Evolutionary conservation across 345 rosid species (phyloP), one percentile per base, ranked within the genome.

Genomic region (Hypericum perforatum): DNA sequence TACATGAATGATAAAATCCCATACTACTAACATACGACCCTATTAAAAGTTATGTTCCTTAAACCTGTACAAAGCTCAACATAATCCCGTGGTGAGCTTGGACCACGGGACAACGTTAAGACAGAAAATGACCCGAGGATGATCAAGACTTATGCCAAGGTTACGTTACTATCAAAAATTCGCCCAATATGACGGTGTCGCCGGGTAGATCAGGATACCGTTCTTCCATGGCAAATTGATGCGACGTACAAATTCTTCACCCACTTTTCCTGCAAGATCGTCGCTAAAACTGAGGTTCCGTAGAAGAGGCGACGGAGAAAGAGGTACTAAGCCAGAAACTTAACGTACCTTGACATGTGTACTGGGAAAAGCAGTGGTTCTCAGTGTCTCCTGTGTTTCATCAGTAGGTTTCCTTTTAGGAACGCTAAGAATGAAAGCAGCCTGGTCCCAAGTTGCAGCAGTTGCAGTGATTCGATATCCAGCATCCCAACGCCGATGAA

Each of bases 361-460:
- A 15, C 68, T 58, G 10, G 68, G 68, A 52, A 58, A 58, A 22
- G 63, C 53, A 39, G 68, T 57, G 0, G 68, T 64, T 38, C 63
- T 56, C 47, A 64, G 46, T 16, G 58, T 57, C 58, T 64, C 68
- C 40, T 64, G 68, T 13, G 63, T 53, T 11, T 37, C 58, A 57
- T 64, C 68, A 39, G 12, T 38, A 12, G 53, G 38, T 57, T 57
- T 58, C 49, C 43, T 52, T 39, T 57, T 57, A 32, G 68, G 68
- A 22, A 47, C 48, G 32, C 68, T 64, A 39, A 64, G 63, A 37
- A 58, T 58, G 58, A 64, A 45, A 4, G 58, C 68, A 39, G 68
- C 63, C 52, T 64, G 68, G 45, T 57, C 68, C 14, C 58, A 46
- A n/a, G 63, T 58, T 7, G 68, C 68, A 43, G 68, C 58, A 43